Evolutionary conservation across 805 yeast species (phyloP).

Genomic region (Wickerhamiella slavikovae): DNA sequence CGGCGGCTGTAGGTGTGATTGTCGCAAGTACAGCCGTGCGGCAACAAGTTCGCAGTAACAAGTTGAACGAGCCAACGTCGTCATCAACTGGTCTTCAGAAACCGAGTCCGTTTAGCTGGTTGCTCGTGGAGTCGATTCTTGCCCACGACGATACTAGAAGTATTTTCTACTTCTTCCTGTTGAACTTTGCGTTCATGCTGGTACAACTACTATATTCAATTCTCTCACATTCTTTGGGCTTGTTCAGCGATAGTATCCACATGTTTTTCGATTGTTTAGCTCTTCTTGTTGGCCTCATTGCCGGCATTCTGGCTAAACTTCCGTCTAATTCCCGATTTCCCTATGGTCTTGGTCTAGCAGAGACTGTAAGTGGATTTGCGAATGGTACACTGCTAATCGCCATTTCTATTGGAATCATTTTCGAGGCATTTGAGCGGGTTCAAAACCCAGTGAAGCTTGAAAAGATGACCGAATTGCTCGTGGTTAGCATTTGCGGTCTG

Average conservation of each 20-base stretch:
- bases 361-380: conserved; percentile 86
- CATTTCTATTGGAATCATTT: conserved; percentile 69
- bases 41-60: not conserved
- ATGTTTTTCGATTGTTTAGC: conserved; percentile 94
- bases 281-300: conserved; percentile 68
- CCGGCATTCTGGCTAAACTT: conserved; percentile 44
- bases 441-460: conserved; percentile 57
- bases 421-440: conserved; percentile 71
- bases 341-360: conserved; percentile 67
- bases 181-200: conserved; percentile 86
- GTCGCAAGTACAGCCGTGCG: not conserved
- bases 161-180: conserved; percentile 65
- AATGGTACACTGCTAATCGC: conserved; percentile 79
- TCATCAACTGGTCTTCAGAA: not conserved
- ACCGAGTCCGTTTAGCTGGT: conserved; percentile 5
- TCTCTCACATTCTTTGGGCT: conserved; percentile 77
- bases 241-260: conserved; percentile 82
- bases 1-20: not conserved
- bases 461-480: conserved; percentile 61
- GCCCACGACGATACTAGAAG: conserved; percentile 62
- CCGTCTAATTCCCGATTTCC: conserved; percentile 58
- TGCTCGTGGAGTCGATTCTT: conserved; percentile 19
- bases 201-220: conserved; percentile 82
- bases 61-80: not conserved
- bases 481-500: conserved; percentile 71